Evolutionary conservation across 139 green algal genomes (phyloP), one percentile per base, ranked within the genome.

Genomic region (Closterium sp.): DNA sequence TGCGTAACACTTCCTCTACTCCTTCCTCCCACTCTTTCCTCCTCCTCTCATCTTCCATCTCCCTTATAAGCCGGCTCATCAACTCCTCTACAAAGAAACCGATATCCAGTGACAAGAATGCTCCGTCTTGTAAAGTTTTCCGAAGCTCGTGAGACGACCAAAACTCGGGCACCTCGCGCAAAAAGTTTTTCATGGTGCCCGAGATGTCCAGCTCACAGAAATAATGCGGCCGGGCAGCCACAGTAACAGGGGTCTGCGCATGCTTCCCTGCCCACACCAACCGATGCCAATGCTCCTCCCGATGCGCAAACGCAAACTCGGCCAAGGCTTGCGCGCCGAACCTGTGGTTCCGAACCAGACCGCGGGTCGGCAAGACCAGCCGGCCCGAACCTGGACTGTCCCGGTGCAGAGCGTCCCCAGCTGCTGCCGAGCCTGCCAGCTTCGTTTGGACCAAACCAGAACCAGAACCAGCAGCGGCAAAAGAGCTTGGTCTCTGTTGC

Each of bases 221-320:
- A 89, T 98, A 98, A 91, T 97, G 95, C 21, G 96, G 94, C 90
- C 96, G 95, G 21, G 95, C 91, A 13, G 96, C 97, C 2, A 98
- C 97, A 22, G 94, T 94, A 13, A 98, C 96, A 0, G 97, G 97
- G 9, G 97, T 94, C 88, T 97, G 96, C 10, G 96, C 29, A 91
- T 98, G 97, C 86, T 95, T 96, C 89, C 97, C 96, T 70, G 92
- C 88, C 97, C 97, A 98, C 17, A 93, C 93, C 85, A 98, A 92
- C 24, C 94, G 27, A 6, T 85, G 38, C 32, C 89, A 19, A 91
- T 95, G 96, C 88, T 97, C 95, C 11, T 95, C 95, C 2, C 97
- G 91, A 90, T 96, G 62, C 0, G 88, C 91, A 24, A 98, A 94
- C 0, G 95, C 91, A 84, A 96, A 98, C 29, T 95, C 91, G 0